Percentiles rank a stretch among this genome's conserved stretches.
phyloP scores from a whole-genome alignment of 805 yeast genomes.

The Cyberlindnera veronae region DNA sequence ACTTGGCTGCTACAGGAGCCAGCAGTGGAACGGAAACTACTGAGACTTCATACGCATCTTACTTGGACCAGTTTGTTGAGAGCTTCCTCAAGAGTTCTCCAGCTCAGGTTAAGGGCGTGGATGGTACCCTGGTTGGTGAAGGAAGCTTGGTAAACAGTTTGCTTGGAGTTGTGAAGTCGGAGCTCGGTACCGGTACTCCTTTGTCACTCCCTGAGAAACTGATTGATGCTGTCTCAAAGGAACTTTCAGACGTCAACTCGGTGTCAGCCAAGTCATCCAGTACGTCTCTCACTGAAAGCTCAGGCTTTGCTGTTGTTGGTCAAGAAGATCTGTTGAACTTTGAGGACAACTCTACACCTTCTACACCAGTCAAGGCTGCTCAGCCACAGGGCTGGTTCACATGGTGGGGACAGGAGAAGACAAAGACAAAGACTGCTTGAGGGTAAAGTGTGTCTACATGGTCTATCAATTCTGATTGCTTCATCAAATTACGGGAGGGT shows the following conservation, averaged over 20 bases:
- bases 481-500: background rate
- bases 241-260: background rate
- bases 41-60: background rate
- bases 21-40: background rate
- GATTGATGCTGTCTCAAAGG: background rate
- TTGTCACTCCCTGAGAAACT: constrained; percentile 1
- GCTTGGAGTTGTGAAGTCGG: constrained; percentile 12
- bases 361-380: constrained; percentile 1
- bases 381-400: constrained; percentile 14
- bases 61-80: constrained; percentile 12
- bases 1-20: constrained; percentile 1
- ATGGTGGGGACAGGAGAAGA: constrained; percentile 14
- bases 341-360: constrained; percentile 1
- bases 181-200: too few relatives aligned
- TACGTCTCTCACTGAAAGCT: constrained; percentile 9
- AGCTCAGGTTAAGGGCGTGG: background rate
- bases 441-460: too few relatives aligned
- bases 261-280: background rate
- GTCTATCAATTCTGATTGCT: too few relatives aligned
- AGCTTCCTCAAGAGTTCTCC: constrained; percentile 7
- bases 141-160: constrained; percentile 11
- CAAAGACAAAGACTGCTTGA: constrained; percentile 15
- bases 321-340: constrained; percentile 25
- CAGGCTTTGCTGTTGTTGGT: constrained; percentile 47
- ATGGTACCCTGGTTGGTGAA: background rate